Base-by-base conservation (phyloP, 1,284 basidiomycete genomes). In the Cutaneotrichosporon mucoides region DNA sequence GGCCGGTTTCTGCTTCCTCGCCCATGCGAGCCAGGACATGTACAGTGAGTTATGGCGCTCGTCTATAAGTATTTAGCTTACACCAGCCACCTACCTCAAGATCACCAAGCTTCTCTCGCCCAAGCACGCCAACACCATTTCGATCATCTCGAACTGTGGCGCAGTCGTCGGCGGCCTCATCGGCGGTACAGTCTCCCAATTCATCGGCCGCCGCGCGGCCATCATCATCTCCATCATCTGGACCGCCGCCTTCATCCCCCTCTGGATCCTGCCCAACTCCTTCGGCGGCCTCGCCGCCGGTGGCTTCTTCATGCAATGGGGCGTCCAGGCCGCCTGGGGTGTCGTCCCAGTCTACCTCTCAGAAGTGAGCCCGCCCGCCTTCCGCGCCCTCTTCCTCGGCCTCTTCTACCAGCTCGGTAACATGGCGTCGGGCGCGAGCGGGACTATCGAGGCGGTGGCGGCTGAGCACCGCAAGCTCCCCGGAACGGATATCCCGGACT, bases 361-460 rank as follows among this genome's bases (percentile, higher is more conserved):
- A 3, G 95, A 98, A 77, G 86, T 95, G 78, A 88, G 89, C 5
- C 73, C 75, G 13, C 73, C 92, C 0, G 92, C 90, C 0, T 98
- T 96, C 84, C 84, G 94, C 57, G 91, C 92, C 6, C 89, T 90
- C 0, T 97, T 95, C 82, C 88, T 89, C 16, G 94, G 94, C 65
- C 84, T 95, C 0, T 87, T 89, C 0, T 98, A 96, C 79, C 62
- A 64, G 59, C 65, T 76, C 41, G 77, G 77, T 58, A 80, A 78
- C 68, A 95, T 95, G 88, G 85, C 94, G 7, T 91, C 89, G 0
- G 86, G 88, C 0, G 90, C 91, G 0, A 88, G 89, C 4, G 85
- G 92, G 0, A 92, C 96, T 74, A 95, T 98, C 67, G 94, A 97
- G 83, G 86, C 93, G 2, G 86, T 92, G 1, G 85, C 85, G 81